Conservation (phyloP, 176 grass and related monocot species). For the Pontederia crassipes region DNA sequence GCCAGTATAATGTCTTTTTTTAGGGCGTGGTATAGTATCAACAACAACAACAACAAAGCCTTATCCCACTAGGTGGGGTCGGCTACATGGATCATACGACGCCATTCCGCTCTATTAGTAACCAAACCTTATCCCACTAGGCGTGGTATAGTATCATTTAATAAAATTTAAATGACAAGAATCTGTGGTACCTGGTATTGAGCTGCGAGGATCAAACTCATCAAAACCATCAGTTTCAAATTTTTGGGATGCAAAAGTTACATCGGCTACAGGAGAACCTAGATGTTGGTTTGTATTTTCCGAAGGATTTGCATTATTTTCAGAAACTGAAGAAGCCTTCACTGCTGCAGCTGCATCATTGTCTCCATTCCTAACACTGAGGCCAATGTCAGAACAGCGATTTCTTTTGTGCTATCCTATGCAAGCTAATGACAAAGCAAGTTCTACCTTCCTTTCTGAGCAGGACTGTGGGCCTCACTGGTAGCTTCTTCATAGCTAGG, state of each 20-base stretch:
- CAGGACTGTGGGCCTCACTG: slow-evolving; percentile 39
- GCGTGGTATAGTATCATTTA: no score
- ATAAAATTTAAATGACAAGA: neutral
- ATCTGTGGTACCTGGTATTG: slow-evolving; percentile 51
- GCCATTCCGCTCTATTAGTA: no score
- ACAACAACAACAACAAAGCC: no score
- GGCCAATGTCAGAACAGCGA: slow-evolving; percentile 9
- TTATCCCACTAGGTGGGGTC: no score
- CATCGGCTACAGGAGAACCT: slow-evolving; percentile 19
- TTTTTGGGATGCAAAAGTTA: slow-evolving; percentile 29
- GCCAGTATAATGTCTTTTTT: no score
- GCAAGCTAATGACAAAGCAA: neutral
- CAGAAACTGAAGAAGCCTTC: neutral
- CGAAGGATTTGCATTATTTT: slow-evolving; percentile 20
- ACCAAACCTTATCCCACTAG: no score
- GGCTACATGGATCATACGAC: no score
- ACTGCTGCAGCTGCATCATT: slow-evolving; percentile 20
- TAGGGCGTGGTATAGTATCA: no score
- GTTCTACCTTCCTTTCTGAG: slow-evolving; percentile 41
- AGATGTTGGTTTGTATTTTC: slow-evolving; percentile 7
- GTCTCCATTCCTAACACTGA: slow-evolving; percentile 56
- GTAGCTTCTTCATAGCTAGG: slow-evolving; percentile 71
- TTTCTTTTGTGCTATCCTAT: slow-evolving; percentile 5
- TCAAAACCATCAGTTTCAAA: slow-evolving; percentile 61
- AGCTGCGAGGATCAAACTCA: slow-evolving; percentile 92